Evolutionary conservation across 331 rosid species (phyloP).

Genomic region (Acacia concinna): DNA sequence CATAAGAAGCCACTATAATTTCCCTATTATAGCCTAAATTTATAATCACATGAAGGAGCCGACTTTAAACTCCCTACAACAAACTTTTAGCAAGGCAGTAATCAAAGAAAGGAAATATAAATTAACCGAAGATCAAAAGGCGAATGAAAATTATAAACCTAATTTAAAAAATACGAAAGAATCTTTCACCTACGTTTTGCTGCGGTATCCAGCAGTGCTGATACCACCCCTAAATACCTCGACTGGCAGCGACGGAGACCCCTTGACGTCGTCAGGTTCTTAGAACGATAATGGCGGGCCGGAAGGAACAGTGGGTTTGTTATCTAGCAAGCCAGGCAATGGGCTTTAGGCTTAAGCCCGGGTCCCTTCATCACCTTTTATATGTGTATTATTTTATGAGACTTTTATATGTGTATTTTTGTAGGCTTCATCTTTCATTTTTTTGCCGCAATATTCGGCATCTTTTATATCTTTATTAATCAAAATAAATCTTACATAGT

Average conservation of each 20-base stretch:
- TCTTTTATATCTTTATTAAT: too few relatives aligned
- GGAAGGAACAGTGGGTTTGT: not conserved
- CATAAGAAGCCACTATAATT: constrained; percentile 47
- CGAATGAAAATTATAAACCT: not conserved
- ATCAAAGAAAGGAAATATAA: not conserved
- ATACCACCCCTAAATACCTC: not conserved
- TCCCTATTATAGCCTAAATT: constrained; percentile 21
- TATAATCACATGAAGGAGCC: not conserved
- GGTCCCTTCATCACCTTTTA: not conserved
- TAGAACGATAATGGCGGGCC: not conserved
- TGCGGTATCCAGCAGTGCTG: constrained; percentile 45
- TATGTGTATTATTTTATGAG: too few relatives aligned
- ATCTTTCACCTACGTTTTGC: constrained; percentile 55
- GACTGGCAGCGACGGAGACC: not conserved
- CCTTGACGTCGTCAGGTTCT: not conserved
- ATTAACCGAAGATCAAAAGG: constrained; percentile 19
- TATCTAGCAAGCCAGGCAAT: not conserved
- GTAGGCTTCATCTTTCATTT: not conserved
- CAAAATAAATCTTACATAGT: not conserved
- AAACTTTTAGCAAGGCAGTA: not conserved
- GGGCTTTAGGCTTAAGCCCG: constrained; percentile 39
- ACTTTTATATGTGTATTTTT: not conserved
- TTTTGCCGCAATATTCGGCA: too few relatives aligned
- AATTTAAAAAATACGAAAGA: not conserved
- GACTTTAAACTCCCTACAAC: not conserved